Evolutionary conservation across 306 rosid species (phyloP), one percentile per base, ranked within the genome.

Genomic region (Fragaria iinumae): DNA sequence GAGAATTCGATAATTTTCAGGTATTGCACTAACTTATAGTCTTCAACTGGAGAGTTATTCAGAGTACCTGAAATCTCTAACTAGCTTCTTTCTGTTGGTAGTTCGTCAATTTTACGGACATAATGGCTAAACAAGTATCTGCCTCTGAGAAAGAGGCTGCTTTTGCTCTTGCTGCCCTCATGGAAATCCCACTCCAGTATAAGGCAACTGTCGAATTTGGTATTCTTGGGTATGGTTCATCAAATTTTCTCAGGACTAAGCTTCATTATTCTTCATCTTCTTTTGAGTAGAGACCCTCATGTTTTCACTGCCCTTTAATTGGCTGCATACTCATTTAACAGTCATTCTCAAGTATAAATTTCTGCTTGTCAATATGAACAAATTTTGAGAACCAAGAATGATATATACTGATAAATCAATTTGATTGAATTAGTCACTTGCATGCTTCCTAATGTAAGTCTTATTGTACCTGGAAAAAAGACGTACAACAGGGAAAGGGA

Each of bases 131-230:
- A 81, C 76, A 69, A 77, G 2, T 41, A 16, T 69, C 80, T 69
- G 21, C 86, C 23, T 23, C 93, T 5, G 86, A 87, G 72, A 90
- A 89, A 87, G 97, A 91, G 89, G 77, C 93, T 65, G 86, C 95
- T 67, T 94, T 94, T 81, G 97, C 98, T 83, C 86, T 94, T 3
- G 91, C 95, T 57, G 98, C 97, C 78, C 97, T 94, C 65, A 94
- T 94, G 98, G 97, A 92, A 86, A 85, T 94, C 63, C 98, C 98
- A 2, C 75, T 94, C 81, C 98, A 94, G 81, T 94, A 89, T 50
- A 92, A 90, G 91, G 97, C 98, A 72, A 83, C 82, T 48, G 3
- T 77, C 20, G 97, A 94, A 79, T 73, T 89, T 23, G 71, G 75
- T 53, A 49, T 86, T 68, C 90, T 94, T 23, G 97, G 98, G 97